Base-by-base conservation (phyloP, 768 basidiomycete species). In the Dentipellis sp. region DNA sequence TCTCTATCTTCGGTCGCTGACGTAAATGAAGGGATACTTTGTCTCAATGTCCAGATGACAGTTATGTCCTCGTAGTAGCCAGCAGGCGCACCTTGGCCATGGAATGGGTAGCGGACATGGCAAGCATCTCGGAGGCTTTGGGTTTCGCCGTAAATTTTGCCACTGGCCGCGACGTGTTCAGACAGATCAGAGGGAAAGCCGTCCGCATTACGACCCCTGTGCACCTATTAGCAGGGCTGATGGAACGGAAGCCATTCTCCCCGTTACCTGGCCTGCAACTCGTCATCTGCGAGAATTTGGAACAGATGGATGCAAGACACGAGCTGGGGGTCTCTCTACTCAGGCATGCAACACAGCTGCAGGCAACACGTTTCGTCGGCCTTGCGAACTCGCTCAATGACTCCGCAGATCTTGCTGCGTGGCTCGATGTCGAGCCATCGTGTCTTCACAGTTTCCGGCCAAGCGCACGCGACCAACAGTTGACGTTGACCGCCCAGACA, bases 241-340 rank as follows among this genome's bases (percentile, higher is more conserved):
- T 68, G 22, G 64, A 67, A 34, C 64, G 67, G 61, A 21, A 37
- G 47, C 34, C 16, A 63, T 64, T 53, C 56, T 64, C 35, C 49
- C 55, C 69, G n/a, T 57, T 75, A 17, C 67, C 59, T 4, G 74
- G 73, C 45, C 74, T 93, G 19, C 73, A 78, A 59, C 67, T 95
- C 36, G 80, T 94, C 35, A 65, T 98, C 4, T 86, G 88, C 58
- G 94, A 97, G 59, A 85, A 87, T 63, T 72, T 99, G 16, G 90
- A 98, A 63, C 81, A 88, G 34, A 75, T 99, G 54, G 84, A 92
- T 66, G 71, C 83, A 16, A 69, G 72, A 2, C 97, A 94, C 70
- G 97, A 99, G 66, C 77, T 97, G 3, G 82, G 78, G 4, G 65
- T 95, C n/a, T 81, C 93, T 2, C 72, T 88, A 7, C 74, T 91